Evolutionary conservation across 2,329 filamentous ascomycete genomes (phyloP).

Genomic region (Leptographium radiaticola): DNA sequence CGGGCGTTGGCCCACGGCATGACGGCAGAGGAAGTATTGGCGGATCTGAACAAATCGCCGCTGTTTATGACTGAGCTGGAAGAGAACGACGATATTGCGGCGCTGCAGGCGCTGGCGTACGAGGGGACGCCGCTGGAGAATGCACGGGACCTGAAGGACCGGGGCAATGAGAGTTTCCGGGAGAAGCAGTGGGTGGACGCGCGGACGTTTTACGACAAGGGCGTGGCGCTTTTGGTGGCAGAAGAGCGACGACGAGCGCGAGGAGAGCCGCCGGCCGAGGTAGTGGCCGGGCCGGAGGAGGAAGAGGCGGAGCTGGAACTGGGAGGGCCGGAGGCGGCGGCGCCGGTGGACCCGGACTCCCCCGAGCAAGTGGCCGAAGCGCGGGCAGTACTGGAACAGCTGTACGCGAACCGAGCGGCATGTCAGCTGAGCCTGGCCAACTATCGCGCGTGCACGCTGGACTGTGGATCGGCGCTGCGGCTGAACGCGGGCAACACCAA

Average conservation of each 20-base stretch:
- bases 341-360: conserved; percentile 26
- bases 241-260: conserved; percentile 44
- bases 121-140: conserved; percentile 83
- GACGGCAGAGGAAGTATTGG: conserved; percentile 41
- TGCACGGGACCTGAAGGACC: conserved; percentile 72
- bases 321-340: neutral
- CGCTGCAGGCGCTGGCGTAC: conserved; percentile 79
- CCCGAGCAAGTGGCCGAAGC: conserved; percentile 50
- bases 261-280: conserved; percentile 15
- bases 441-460: conserved; percentile 72
- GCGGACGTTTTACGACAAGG: conserved; percentile 83
- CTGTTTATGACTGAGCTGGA: conserved; percentile 94
- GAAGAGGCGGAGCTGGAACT: neutral
- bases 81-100: conserved; percentile 74
- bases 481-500: conserved; percentile 76
- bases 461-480: conserved; percentile 67
- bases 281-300: neutral
- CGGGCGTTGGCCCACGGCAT: conserved; percentile 27
- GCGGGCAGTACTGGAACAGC: conserved; percentile 54
- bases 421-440: conserved; percentile 84
- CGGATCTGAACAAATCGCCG: conserved; percentile 50
- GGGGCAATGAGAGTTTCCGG: conserved; percentile 80
- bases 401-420: conserved; percentile 77
- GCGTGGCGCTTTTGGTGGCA: conserved; percentile 55
- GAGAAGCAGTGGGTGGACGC: conserved; percentile 66